phyloP scores from a whole-genome alignment of 2,329 filamentous ascomycete species.

The Diaporthe eres region DNA sequence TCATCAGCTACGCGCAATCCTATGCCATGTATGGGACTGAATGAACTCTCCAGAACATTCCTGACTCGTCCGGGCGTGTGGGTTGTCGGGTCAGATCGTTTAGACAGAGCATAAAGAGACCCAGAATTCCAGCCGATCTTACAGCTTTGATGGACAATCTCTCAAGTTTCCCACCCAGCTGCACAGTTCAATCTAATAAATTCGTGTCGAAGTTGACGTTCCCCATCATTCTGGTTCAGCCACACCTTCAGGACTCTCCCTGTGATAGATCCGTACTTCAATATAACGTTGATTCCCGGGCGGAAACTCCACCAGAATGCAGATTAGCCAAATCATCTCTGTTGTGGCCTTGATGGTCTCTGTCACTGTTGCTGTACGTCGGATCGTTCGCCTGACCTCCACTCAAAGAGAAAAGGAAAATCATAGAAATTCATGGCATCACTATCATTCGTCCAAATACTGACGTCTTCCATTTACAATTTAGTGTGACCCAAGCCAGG shows the following conservation, averaged over 20 bases:
- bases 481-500: slow-evolving; percentile 18
- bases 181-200: not conserved
- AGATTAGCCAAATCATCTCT: slow-evolving; percentile 1
- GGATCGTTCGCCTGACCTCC: not conserved
- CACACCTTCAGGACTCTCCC: not conserved
- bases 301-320: not conserved
- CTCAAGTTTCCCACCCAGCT: not conserved
- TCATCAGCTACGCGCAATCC: not conserved
- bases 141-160: not conserved
- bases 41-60: not conserved
- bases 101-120: not conserved
- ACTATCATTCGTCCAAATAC: not conserved
- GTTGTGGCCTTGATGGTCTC: slow-evolving; percentile 17
- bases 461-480: not conserved
- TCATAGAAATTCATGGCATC: not conserved
- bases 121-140: not conserved
- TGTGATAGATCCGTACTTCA: not conserved
- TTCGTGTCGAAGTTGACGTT: not conserved
- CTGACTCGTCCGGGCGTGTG: not conserved
- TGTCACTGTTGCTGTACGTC: slow-evolving; percentile 3
- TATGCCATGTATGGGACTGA: not conserved
- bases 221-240: not conserved
- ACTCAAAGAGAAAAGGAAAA: not conserved
- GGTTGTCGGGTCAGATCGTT: not conserved
- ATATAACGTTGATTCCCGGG: too few species aligned